Evolutionary conservation across 2,329 filamentous ascomycete genomes (phyloP).

Genomic region (Coniella vitis): DNA sequence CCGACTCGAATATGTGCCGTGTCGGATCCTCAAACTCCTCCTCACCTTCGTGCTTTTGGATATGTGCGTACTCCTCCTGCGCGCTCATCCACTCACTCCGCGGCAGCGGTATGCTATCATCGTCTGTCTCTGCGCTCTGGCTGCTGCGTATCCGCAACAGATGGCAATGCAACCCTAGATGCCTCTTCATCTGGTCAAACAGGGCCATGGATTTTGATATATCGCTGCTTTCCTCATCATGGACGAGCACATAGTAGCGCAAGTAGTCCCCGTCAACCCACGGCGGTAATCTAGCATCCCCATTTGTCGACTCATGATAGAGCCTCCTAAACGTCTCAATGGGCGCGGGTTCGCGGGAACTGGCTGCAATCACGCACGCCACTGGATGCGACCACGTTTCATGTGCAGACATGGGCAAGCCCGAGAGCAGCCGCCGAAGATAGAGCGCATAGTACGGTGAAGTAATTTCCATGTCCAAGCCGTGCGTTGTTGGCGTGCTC

Average conservation of each 20-base stretch:
- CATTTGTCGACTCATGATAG: constrained; percentile 78
- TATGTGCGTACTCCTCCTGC: constrained; percentile 71
- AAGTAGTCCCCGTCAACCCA: constrained; percentile 93
- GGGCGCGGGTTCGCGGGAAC: constrained; percentile 74
- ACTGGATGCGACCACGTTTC: constrained; percentile 95
- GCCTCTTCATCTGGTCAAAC: constrained; percentile 99
- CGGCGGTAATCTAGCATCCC: constrained; percentile 63
- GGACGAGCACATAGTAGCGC: constrained; percentile 91
- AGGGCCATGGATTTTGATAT: constrained; percentile 82
- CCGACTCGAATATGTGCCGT: constrained; percentile 84
- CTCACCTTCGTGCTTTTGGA: constrained; percentile 59
- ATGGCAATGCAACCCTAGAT: constrained; percentile 93
- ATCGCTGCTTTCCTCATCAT: constrained; percentile 93
- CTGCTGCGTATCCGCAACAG: constrained; percentile 77
- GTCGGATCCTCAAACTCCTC: constrained; percentile 66
- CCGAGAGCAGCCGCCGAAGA: constrained; percentile 74
- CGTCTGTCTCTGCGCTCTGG: constrained; percentile 81
- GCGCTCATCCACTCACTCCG: constrained; percentile 85
- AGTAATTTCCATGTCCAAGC: constrained; percentile 42
- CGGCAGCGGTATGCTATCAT: constrained; percentile 78
- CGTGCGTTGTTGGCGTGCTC: constrained; percentile 33
- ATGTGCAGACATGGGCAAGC: constrained; percentile 69
- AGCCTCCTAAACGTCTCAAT: constrained; percentile 81
- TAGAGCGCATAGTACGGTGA: constrained; percentile 84
- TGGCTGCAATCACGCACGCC: constrained; percentile 90